Evolutionary conservation across 1,284 basidiomycete species (phyloP).

Genomic region (Xerocomus minutiporus): DNA sequence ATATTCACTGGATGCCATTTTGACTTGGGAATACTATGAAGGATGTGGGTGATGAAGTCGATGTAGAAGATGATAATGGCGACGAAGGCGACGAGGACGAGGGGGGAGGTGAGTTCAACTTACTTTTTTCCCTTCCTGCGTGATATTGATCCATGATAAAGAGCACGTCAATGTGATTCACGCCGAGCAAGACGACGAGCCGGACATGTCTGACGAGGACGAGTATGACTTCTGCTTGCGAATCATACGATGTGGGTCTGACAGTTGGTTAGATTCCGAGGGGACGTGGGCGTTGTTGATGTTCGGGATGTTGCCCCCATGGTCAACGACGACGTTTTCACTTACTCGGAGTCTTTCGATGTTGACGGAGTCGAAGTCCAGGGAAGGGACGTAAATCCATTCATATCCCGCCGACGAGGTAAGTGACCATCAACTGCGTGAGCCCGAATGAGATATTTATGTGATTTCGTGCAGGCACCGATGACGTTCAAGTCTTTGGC

Average conservation of each 20-base stretch:
- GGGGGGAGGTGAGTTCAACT: slow-evolving; percentile 34
- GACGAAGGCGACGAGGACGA: slow-evolving; percentile 45
- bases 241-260: slow-evolving; percentile 8
- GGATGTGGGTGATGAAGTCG: slow-evolving; percentile 58
- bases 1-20: not conserved
- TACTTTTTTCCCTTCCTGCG: not conserved
- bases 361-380: slow-evolving; percentile 34
- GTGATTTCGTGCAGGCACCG: slow-evolving; percentile 36
- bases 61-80: slow-evolving; percentile 46
- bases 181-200: slow-evolving; percentile 54
- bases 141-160: slow-evolving; percentile 14
- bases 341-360: slow-evolving; percentile 48
- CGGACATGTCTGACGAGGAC: slow-evolving; percentile 69
- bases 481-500: slow-evolving; percentile 60
- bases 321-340: slow-evolving; percentile 47
- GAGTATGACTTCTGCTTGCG: slow-evolving; percentile 42
- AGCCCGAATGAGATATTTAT: slow-evolving; percentile 2
- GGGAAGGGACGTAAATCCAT: slow-evolving; percentile 42
- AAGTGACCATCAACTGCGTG: slow-evolving; percentile 18
- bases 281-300: slow-evolving; percentile 47
- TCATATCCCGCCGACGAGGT: slow-evolving; percentile 55
- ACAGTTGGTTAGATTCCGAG: slow-evolving; percentile 40
- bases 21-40: slow-evolving; percentile 27
- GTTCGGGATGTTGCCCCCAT: slow-evolving; percentile 37
- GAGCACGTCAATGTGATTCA: slow-evolving; percentile 42